phyloP scores from a whole-genome alignment of 2,329 filamentous ascomycete species.

The Aspergillus sp. region DNA sequence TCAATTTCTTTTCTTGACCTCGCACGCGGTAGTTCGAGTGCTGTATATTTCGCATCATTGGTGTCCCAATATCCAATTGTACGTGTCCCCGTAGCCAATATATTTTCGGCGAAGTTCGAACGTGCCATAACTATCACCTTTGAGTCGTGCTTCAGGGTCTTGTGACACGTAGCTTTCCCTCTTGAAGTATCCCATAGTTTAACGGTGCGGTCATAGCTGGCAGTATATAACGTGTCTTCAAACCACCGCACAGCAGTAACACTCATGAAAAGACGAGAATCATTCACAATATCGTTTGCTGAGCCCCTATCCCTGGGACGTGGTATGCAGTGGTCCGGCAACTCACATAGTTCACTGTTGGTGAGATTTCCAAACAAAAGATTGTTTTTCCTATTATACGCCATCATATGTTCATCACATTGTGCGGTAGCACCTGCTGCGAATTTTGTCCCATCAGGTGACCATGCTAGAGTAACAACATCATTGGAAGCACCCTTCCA shows the following conservation, averaged over 20 bases:
- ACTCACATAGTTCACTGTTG: slow-evolving; percentile 47
- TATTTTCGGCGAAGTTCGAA: slow-evolving; percentile 35
- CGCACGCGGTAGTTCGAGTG: slow-evolving; percentile 26
- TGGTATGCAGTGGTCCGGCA: slow-evolving; percentile 53
- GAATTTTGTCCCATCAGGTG: slow-evolving; percentile 54
- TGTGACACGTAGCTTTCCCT: slow-evolving; percentile 27
- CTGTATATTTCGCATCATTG: slow-evolving; percentile 21
- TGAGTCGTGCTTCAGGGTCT: slow-evolving; percentile 46
- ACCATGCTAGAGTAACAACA: slow-evolving; percentile 58
- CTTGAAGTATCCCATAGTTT: slow-evolving; percentile 55
- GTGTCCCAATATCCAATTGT: slow-evolving; percentile 39
- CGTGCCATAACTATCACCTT: slow-evolving; percentile 54
- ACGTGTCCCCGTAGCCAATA: slow-evolving; percentile 51
- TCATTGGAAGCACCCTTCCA: slow-evolving; percentile 62
- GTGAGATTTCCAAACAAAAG: slow-evolving; percentile 53
- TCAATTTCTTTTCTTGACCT: slow-evolving; percentile 32
- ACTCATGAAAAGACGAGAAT: slow-evolving; percentile 56
- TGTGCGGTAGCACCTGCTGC: slow-evolving; percentile 59
- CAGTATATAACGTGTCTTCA: slow-evolving; percentile 50
- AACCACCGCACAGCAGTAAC: slow-evolving; percentile 57
- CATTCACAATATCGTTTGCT: slow-evolving; percentile 48
- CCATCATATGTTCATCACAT: slow-evolving; percentile 56
- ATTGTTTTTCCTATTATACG: slow-evolving; percentile 61
- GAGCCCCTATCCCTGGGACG: slow-evolving; percentile 40
- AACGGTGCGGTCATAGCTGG: slow-evolving; percentile 56